phyloP scores from a whole-genome alignment of 78 protist genomes.

The Dictyostelium brefeldianum region DNA sequence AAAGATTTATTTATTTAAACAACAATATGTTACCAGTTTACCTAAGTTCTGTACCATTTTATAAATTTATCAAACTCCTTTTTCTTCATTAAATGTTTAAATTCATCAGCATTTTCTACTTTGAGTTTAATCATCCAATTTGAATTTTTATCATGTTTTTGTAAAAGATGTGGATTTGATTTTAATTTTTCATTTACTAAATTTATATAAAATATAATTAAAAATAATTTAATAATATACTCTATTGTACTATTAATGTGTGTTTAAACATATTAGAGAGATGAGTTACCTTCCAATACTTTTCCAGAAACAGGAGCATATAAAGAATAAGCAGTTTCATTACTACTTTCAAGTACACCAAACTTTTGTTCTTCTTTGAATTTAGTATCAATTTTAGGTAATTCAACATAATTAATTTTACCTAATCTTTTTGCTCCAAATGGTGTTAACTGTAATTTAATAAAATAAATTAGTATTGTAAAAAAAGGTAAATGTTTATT shows the following conservation, averaged over 20 bases:
- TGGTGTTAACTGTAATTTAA: background rate
- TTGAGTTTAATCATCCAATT: slow-evolving; percentile 10
- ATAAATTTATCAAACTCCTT: background rate
- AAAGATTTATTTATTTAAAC: no score
- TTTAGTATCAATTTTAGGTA: background rate
- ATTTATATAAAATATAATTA: background rate
- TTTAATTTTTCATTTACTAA: background rate
- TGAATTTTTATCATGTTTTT: no score
- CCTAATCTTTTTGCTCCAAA: background rate
- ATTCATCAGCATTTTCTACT: background rate
- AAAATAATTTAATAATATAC: background rate
- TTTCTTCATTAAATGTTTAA: slow-evolving; percentile 1
- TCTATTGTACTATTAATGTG: no score
- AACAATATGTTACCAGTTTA: no score
- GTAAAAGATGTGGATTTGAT: background rate
- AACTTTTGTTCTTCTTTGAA: background rate
- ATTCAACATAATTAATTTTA: background rate
- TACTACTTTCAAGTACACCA: background rate
- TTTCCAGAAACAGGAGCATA: slow-evolving; percentile 17
- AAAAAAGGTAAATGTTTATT: no score
- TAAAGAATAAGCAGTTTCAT: background rate
- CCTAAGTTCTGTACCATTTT: background rate
- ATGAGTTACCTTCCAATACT: slow-evolving; percentile 4
- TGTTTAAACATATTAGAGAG: no score
- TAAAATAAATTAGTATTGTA: background rate